Evolutionary conservation across 805 yeast species (phyloP).

Genomic region (Blastobotrys mokoenaii): DNA sequence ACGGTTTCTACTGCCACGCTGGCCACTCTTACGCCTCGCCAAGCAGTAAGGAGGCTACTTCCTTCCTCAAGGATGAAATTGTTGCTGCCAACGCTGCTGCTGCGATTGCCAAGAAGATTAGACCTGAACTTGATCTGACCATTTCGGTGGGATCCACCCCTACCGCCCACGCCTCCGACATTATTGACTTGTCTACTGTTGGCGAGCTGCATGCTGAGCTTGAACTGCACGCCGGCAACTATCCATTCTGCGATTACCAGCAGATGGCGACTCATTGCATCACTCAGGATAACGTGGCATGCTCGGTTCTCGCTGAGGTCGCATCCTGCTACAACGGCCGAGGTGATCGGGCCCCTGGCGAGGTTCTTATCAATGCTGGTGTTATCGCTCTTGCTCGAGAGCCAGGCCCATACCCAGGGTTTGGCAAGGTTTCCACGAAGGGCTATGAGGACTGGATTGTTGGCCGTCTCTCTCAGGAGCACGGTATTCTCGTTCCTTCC

Average conservation of each 20-base stretch:
- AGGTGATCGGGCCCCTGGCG: constrained; percentile 45
- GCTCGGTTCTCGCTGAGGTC: constrained; percentile 49
- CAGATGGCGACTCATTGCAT: constrained; percentile 66
- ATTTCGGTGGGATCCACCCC: constrained; percentile 81
- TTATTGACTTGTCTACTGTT: constrained; percentile 10
- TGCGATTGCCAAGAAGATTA: constrained; percentile 27
- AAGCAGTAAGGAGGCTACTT: constrained; percentile 39
- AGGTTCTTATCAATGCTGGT: constrained; percentile 62
- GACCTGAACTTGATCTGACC: constrained; percentile 33
- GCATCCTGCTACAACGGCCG: constrained; percentile 51
- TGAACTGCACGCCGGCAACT: constrained; percentile 80
- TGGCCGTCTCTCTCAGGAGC: constrained; percentile 69
- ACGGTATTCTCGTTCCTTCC: constrained; percentile 57
- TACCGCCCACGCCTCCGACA: constrained; percentile 52
- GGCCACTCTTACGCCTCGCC: constrained; percentile 61
- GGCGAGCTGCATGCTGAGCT: constrained; percentile 28
- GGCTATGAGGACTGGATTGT: constrained; percentile 49
- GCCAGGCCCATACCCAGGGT: constrained; percentile 50
- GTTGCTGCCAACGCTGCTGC: constrained; percentile 49
- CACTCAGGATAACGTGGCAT: constrained; percentile 37
- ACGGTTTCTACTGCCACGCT: constrained; percentile 72
- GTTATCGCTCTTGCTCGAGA: constrained; percentile 64
- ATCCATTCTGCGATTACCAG: constrained; percentile 64
- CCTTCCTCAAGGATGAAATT: constrained; percentile 47
- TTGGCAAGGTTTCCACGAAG: constrained; percentile 40